These are phyloP conservation scores for Boletellus deceptivus DNA, from an alignment of 1,284 basidiomycete species.

Conservation along the genomic window DNA sequence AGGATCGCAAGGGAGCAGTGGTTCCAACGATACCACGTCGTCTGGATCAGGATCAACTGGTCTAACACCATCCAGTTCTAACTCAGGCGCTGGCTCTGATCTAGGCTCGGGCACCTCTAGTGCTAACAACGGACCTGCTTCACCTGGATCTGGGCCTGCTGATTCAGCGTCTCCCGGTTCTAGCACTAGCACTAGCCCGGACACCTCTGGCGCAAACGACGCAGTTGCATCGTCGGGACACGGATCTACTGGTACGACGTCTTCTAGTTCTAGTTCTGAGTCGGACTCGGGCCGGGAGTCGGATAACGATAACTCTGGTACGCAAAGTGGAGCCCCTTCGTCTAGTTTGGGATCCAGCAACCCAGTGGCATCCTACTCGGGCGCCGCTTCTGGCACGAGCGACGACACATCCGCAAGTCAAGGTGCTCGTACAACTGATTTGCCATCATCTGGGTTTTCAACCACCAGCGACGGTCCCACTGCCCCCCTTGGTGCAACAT, in stretches of 20 bases:
- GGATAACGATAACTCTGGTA: neutral
- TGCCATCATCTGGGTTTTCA: neutral
- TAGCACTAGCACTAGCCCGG: neutral
- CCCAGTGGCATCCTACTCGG: neutral
- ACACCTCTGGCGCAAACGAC: neutral
- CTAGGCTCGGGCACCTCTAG: neutral
- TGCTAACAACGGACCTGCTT: neutral
- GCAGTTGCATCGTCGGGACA: conserved; percentile 1
- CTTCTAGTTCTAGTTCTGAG: neutral
- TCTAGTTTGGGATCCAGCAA: conserved; percentile 1
- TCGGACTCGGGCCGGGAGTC: neutral
- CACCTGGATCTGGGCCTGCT: conserved; percentile 1
- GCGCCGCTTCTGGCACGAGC: neutral
- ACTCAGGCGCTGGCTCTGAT: neutral
- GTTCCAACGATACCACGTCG: neutral
- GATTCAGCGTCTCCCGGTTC: conserved; percentile 8
- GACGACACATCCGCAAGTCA: neutral
- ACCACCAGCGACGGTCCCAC: neutral
- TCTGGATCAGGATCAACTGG: conserved; percentile 1
- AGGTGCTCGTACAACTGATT: neutral
- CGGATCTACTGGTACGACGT: neutral
- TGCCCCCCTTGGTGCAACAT: neutral
- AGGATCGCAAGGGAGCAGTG: neutral
- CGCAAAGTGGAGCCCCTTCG: neutral
- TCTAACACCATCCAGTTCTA: conserved; percentile 5